Conservation (phyloP, 495 filamentous ascomycete genomes). For the Podospora pseudocomata region DNA sequence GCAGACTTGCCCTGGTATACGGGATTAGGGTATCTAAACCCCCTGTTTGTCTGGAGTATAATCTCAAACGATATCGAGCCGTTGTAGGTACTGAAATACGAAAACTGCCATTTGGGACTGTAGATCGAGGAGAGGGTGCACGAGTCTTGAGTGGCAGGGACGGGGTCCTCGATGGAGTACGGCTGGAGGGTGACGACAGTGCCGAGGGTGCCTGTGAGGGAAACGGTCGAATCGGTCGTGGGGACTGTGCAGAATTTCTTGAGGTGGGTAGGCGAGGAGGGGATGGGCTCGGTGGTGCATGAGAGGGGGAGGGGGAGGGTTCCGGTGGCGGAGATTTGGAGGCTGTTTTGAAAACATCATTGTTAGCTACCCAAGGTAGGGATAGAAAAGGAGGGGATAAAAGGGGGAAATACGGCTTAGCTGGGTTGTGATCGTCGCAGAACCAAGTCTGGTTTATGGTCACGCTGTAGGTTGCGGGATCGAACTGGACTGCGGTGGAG, state of each 20-base stretch:
- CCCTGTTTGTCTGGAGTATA: slow-evolving; percentile 20
- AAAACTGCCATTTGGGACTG: slow-evolving; percentile 27
- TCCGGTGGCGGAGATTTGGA: slow-evolving; percentile 20
- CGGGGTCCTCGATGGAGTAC: slow-evolving; percentile 29
- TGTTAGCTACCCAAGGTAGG: background rate
- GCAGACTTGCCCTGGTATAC: slow-evolving; percentile 12
- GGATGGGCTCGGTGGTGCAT: slow-evolving; percentile 1
- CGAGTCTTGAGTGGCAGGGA: slow-evolving; percentile 20
- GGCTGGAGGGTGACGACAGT: slow-evolving; percentile 17
- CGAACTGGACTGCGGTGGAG: slow-evolving; percentile 20
- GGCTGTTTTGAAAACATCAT: background rate
- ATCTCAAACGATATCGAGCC: slow-evolving; percentile 22
- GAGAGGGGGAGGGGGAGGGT: slow-evolving; percentile 10
- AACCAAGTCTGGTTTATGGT: slow-evolving; percentile 33
- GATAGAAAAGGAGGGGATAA: background rate
- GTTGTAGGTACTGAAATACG: slow-evolving; percentile 15
- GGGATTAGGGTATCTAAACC: slow-evolving; percentile 27
- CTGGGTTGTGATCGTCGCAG: slow-evolving; percentile 29
- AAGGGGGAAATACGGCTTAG: slow-evolving; percentile 23
- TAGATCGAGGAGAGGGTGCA: slow-evolving; percentile 31
- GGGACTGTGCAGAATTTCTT: background rate
- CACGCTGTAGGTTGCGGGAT: slow-evolving; percentile 17
- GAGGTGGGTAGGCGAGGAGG: background rate
- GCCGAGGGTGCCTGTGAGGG: slow-evolving; percentile 16
- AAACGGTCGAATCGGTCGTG: background rate